Conservation (phyloP, 2,329 filamentous ascomycete species). For the Aspergillus pseudoterreus region DNA sequence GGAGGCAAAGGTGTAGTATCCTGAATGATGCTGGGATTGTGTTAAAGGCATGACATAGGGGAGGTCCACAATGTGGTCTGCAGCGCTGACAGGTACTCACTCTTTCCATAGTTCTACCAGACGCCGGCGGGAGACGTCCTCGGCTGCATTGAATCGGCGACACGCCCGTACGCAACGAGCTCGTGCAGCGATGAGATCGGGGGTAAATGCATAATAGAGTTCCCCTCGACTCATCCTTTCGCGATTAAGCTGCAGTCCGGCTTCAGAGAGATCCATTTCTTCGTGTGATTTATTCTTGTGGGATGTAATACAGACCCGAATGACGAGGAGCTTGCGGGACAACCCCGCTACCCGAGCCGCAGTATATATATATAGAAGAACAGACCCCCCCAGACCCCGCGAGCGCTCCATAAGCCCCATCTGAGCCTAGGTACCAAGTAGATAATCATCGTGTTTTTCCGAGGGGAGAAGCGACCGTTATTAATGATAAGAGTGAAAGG, state of each 20-base stretch:
- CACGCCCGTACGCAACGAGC: slow-evolving; percentile 61
- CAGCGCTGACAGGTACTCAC: slow-evolving; percentile 48
- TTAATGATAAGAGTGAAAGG: too few relatives aligned
- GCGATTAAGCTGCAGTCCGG: slow-evolving; percentile 21
- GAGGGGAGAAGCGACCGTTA: too few relatives aligned
- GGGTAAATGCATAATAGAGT: slow-evolving; percentile 70
- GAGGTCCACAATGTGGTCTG: background rate
- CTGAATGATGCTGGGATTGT: slow-evolving; percentile 44
- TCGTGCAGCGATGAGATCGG: slow-evolving; percentile 62
- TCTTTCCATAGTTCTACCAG: slow-evolving; percentile 67
- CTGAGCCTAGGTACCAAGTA: too few relatives aligned
- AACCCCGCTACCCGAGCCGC: too few relatives aligned
- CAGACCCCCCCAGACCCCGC: too few relatives aligned
- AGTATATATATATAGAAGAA: too few relatives aligned
- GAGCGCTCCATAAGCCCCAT: too few relatives aligned
- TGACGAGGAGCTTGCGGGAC: background rate
- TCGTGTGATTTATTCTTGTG: background rate
- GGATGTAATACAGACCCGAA: background rate
- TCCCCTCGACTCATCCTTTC: slow-evolving; percentile 62
- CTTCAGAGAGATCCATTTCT: slow-evolving; percentile 11
- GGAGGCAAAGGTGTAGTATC: slow-evolving; percentile 64
- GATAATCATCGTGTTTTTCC: too few relatives aligned
- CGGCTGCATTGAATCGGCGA: slow-evolving; percentile 60
- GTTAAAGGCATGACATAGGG: background rate
- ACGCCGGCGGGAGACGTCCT: slow-evolving; percentile 57